phyloP scores from a whole-genome alignment of 495 filamentous ascomycete genomes.

The Daldinia childiae region DNA sequence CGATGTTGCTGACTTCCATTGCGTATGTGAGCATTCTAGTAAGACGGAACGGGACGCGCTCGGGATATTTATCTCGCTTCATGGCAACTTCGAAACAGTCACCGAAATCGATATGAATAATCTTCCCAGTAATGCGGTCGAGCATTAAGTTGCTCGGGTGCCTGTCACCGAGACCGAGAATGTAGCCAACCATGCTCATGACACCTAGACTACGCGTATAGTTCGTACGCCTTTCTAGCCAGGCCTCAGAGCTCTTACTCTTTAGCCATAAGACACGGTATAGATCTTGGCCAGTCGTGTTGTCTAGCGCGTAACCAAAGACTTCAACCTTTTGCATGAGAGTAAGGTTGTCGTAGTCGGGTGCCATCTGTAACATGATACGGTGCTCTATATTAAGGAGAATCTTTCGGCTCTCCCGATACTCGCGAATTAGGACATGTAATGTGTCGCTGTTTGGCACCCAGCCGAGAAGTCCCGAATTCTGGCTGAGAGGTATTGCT shows the following conservation, averaged over 20 bases:
- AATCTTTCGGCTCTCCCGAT: conserved; percentile 95
- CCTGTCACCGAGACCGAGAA: conserved; percentile 93
- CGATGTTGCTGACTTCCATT: conserved; percentile 99
- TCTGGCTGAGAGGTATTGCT: conserved; percentile 93
- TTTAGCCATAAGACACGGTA: conserved; percentile 98
- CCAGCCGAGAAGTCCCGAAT: conserved; percentile 93
- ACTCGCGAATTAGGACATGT: conserved; percentile 95
- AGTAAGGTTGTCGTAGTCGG: conserved; percentile 96
- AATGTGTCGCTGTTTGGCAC: conserved; percentile 98
- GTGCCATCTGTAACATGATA: conserved; percentile 99
- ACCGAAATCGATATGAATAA: conserved; percentile 98
- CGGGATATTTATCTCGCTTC: conserved; percentile 99
- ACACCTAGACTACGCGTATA: conserved; percentile 97
- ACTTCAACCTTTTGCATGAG: conserved; percentile 99
- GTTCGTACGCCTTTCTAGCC: conserved; percentile 95
- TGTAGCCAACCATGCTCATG: conserved; percentile 99
- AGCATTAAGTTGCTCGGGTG: conserved; percentile 98
- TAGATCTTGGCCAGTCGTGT: conserved; percentile 97
- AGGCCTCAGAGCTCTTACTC: conserved; percentile 96
- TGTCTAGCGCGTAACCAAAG: conserved; percentile 98
- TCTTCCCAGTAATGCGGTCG: conserved; percentile 91
- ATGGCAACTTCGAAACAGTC: conserved; percentile 99
- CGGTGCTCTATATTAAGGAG: conserved; percentile 98
- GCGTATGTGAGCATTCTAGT: conserved; percentile 99
- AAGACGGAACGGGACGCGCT: conserved; percentile 95